These are phyloP conservation scores for Zygnema cylindricum DNA, from an alignment of 139 green algal genomes.

Conservation along the genomic window DNA sequence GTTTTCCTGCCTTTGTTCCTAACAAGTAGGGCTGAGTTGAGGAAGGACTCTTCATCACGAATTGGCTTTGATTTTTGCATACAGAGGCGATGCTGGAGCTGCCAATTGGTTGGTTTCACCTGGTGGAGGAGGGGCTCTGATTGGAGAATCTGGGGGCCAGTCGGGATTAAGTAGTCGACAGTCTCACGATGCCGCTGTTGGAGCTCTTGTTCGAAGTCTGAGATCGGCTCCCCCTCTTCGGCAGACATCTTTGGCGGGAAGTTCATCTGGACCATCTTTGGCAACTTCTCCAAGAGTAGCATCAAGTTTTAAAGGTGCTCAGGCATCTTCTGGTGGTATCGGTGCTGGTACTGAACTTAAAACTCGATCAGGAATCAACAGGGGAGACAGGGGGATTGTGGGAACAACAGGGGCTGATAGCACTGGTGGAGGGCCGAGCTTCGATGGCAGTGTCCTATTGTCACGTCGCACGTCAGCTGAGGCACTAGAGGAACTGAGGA, in stretches of 20 bases:
- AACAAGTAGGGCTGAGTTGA: no score
- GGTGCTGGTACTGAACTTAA: background rate
- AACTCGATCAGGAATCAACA: background rate
- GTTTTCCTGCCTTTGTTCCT: no score
- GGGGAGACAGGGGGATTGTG: no score
- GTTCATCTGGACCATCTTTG: background rate
- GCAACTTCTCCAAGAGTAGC: background rate
- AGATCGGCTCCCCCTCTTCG: constrained; percentile 14
- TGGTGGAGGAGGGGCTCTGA: background rate
- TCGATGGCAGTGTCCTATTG: background rate
- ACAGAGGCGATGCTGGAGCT: background rate
- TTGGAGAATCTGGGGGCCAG: background rate
- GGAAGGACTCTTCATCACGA: no score
- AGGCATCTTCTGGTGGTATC: no score
- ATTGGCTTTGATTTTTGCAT: background rate
- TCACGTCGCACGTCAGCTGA: background rate
- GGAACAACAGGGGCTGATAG: no score
- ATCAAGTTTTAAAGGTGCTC: no score
- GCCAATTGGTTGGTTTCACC: background rate
- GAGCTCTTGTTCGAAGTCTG: constrained; percentile 28
- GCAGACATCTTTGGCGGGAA: background rate
- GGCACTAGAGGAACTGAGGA: background rate
- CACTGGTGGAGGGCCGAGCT: background rate
- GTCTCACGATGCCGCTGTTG: constrained; percentile 25
- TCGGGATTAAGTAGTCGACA: background rate